These are phyloP conservation scores for Exophiala sideris DNA, from an alignment of 2,329 filamentous ascomycete species.

Conservation along the genomic window DNA sequence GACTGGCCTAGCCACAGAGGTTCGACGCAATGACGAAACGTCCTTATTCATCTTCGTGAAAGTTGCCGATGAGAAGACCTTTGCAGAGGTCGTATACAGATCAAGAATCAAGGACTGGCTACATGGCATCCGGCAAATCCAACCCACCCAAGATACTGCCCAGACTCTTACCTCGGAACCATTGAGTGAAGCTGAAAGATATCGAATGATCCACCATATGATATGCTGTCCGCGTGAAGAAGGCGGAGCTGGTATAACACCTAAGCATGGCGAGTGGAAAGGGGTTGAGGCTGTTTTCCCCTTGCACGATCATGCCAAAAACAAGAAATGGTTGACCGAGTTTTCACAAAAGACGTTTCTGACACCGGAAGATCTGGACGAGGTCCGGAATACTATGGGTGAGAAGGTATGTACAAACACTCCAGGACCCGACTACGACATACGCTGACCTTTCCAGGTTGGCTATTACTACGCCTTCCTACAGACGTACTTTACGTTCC, in stretches of 20 bases:
- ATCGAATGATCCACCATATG: slow-evolving; percentile 82
- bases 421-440: neutral
- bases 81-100: slow-evolving; percentile 78
- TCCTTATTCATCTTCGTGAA: slow-evolving; percentile 81
- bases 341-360: slow-evolving; percentile 71
- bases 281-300: slow-evolving; percentile 72
- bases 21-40: slow-evolving; percentile 71
- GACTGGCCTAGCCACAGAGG: slow-evolving; percentile 83
- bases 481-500: slow-evolving; percentile 82
- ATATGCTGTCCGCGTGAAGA: slow-evolving; percentile 70
- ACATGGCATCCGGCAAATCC: slow-evolving; percentile 74
- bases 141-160: slow-evolving; percentile 70
- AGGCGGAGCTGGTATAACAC: slow-evolving; percentile 74
- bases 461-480: slow-evolving; percentile 96
- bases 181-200: slow-evolving; percentile 80
- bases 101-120: slow-evolving; percentile 93
- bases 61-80: slow-evolving; percentile 69
- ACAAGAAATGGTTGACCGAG: slow-evolving; percentile 69
- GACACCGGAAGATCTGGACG: slow-evolving; percentile 63
- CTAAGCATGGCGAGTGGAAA: slow-evolving; percentile 67
- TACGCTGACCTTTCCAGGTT: slow-evolving; percentile 48
- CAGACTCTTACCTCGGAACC: slow-evolving; percentile 69
- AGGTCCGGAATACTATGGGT: slow-evolving; percentile 73
- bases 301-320: slow-evolving; percentile 72
- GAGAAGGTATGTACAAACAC: slow-evolving; percentile 52